Evolutionary conservation across 345 rosid genomes (phyloP), one percentile per base, ranked within the genome.

Genomic region (Mercurialis annua): DNA sequence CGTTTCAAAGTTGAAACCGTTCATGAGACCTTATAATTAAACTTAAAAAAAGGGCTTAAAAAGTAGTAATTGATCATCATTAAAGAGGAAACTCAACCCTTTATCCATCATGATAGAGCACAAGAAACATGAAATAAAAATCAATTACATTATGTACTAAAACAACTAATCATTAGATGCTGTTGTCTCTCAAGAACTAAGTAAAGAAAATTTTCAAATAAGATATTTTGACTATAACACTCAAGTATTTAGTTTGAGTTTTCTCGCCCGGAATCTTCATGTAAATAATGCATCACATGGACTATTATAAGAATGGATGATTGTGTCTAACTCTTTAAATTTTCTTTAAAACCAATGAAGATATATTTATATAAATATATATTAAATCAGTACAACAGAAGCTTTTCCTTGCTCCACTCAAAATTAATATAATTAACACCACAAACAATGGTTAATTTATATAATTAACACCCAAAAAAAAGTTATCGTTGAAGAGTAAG

Each of bases 281-380:
- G 26, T 16, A 52, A 34, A 61, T 29, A 70, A 14, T 62, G 61
- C 67, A 69, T 51, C 27, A 55, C 73, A 54, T 15, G 67, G 66
- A 29, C 60, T 61, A 8, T 11, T 16, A 31, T 31, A 33, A 40
- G 18, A 54, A 46, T 54, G 38, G 50, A 31, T 70, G 49, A 44
- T 53, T 46, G n/a, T 53, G 73, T 11, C 73, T n/a, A n/a, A n/a
- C n/a, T 44, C 20, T 55, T 64, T 49, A 43, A 42, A 7, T 21
- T 62, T 44, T 21, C 18, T 44, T 34, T 30, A 44, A 54, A 62
- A 23, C 44, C 43, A 70, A 62, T 42, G 29, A 53, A 54, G 51
- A 43, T 29, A 53, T 66, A 36, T 53, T 23, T 59, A 23, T 6
- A 23, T 43, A 62, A 43, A 24, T 24, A 23, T 9, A 2, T 33